Evolutionary conservation across 2,329 filamentous ascomycete genomes (phyloP), one percentile per base, ranked within the genome.

Genomic region (Fusarium camptoceras): DNA sequence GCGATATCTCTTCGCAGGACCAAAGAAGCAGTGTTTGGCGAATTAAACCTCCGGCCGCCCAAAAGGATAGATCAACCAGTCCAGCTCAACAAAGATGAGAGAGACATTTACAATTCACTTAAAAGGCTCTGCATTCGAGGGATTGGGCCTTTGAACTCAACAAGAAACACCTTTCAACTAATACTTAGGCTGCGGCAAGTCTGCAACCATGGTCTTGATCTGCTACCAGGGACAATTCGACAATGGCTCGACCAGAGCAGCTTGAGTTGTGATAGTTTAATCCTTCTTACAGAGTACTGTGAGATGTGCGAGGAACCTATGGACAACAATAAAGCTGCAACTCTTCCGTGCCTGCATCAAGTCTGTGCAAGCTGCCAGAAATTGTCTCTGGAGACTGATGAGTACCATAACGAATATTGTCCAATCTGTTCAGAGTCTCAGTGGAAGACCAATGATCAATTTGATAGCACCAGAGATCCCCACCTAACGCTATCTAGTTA

Each of bases 401-500:
- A 43, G 43, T 1, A 1, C 0, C 14, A 43, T 5, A 54, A 14
- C 20, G 4, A 30, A 24, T 4, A 42, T 2, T 54, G 37, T 3
- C 37, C n/a, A 24, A 3, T 2, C 1, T 54, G 50, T 31, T n/a
- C n/a, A n/a, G n/a, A n/a, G n/a, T n/a, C n/a, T n/a, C n/a, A n/a
- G n/a, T n/a, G n/a, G n/a, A n/a, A n/a, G n/a, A n/a, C n/a, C n/a
- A n/a, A n/a, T n/a, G n/a, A n/a, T n/a, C n/a, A n/a, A n/a, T n/a
- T n/a, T n/a, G n/a, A n/a, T n/a, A n/a, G n/a, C n/a, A 27, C 10
- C n/a, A 24, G 2, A 5, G 8, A 30, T 8, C 10, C 7, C 2
- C n/a, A 16, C 6, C 22, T 1, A 0, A 0, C 2, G 10, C 20
- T 0, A 0, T 30, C 8, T 10, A 0, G 8, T n/a, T 43, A 24